These are phyloP conservation scores for Capsicum baccatum DNA, from an alignment of 257 asterid genomes.

Conservation along the genomic window DNA sequence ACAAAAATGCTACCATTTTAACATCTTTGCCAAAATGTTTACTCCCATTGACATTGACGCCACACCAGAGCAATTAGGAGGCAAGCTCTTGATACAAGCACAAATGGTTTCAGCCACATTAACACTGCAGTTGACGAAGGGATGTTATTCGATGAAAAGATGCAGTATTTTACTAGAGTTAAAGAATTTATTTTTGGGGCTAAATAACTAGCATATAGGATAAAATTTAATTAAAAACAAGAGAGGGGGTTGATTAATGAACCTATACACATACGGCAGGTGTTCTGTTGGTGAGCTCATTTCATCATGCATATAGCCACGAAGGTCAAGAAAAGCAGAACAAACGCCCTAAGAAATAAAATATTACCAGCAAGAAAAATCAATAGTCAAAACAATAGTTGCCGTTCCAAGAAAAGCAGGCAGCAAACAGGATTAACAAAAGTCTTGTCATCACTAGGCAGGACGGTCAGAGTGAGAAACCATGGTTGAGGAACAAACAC, in stretches of 20 bases:
- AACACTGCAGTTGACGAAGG: slow-evolving; percentile 59
- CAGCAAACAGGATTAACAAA: neutral
- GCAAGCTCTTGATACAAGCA: slow-evolving; percentile 62
- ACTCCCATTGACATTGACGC: slow-evolving; percentile 80
- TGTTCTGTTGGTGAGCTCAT: slow-evolving; percentile 42
- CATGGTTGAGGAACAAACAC: slow-evolving; percentile 49
- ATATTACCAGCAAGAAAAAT: slow-evolving; percentile 25
- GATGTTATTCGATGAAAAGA: slow-evolving; percentile 31
- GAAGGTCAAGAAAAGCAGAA: slow-evolving; percentile 61
- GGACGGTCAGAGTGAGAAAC: slow-evolving; percentile 6
- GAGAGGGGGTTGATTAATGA: slow-evolving; percentile 1
- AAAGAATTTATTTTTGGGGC: neutral
- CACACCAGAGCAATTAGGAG: slow-evolving; percentile 66
- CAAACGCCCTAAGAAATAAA: slow-evolving; percentile 64
- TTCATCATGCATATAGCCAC: slow-evolving; percentile 49
- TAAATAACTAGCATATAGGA: slow-evolving; percentile 13
- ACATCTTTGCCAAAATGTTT: slow-evolving; percentile 75
- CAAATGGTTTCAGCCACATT: slow-evolving; percentile 80
- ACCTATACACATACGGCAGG: slow-evolving; percentile 46
- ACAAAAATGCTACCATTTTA: slow-evolving; percentile 64
- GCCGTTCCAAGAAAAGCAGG: neutral
- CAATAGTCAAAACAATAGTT: slow-evolving; percentile 15
- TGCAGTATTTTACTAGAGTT: slow-evolving; percentile 5
- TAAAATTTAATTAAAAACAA: slow-evolving; percentile 18
- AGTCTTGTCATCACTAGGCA: neutral